These are phyloP conservation scores for Phaeotremella skinneri DNA, from an alignment of 768 basidiomycete species.

Conservation along the genomic window DNA sequence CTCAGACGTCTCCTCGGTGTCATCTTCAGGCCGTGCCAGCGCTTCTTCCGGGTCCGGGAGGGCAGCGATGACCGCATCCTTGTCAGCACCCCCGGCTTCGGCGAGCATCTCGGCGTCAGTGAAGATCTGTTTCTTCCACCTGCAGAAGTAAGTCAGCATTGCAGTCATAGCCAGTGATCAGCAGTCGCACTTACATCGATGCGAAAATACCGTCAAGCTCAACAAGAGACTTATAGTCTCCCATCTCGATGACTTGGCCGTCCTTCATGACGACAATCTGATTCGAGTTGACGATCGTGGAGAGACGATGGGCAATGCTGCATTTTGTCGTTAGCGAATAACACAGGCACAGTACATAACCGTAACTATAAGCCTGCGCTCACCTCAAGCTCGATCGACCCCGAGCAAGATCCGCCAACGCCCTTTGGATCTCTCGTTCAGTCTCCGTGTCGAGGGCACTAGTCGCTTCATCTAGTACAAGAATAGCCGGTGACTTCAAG, in stretches of 20 bases:
- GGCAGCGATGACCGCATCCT: slow-evolving; percentile 52
- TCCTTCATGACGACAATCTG: slow-evolving; percentile 90
- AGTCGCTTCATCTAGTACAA: slow-evolving; percentile 54
- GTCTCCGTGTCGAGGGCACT: slow-evolving; percentile 81
- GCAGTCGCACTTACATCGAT: slow-evolving; percentile 35
- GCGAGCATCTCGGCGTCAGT: slow-evolving; percentile 59
- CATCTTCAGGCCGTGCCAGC: background rate
- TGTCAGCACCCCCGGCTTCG: slow-evolving; percentile 49
- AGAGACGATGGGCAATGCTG: slow-evolving; percentile 66
- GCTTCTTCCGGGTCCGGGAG: slow-evolving; percentile 8
- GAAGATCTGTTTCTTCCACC: slow-evolving; percentile 85
- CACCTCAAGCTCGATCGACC: slow-evolving; percentile 46
- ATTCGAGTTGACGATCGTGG: slow-evolving; percentile 62
- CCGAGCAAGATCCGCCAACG: slow-evolving; percentile 65
- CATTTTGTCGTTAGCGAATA: slow-evolving; percentile 10
- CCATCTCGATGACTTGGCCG: slow-evolving; percentile 73
- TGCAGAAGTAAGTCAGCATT: slow-evolving; percentile 36
- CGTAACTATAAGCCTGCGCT: slow-evolving; percentile 2
- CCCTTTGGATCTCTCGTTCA: slow-evolving; percentile 84
- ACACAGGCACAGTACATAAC: slow-evolving; percentile 6
- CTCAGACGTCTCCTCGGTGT: slow-evolving; percentile 7
- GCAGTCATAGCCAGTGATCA: background rate
- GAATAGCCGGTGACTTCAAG: slow-evolving; percentile 77
- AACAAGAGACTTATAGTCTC: slow-evolving; percentile 70
- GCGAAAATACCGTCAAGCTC: slow-evolving; percentile 58